phyloP scores from a whole-genome alignment of 2,329 filamentous ascomycete species.

The Fusarium sp. region DNA sequence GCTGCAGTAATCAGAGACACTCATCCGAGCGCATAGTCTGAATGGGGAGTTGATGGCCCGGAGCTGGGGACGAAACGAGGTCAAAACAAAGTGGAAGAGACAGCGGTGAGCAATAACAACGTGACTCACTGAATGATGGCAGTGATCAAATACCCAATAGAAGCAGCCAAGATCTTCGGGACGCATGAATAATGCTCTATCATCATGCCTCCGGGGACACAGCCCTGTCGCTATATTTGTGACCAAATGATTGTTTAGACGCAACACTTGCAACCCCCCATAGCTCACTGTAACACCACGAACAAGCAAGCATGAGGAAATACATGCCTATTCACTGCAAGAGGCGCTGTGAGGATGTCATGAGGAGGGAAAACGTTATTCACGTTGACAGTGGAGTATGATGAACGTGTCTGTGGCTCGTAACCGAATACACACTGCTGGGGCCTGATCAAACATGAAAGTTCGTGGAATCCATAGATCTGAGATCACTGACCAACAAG shows the following conservation, averaged over 20 bases:
- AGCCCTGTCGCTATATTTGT: conserved; percentile 15
- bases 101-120: conserved; percentile 37
- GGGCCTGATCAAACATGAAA: conserved; percentile 1
- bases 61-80: conserved; percentile 9
- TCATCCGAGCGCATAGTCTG: conserved; percentile 14
- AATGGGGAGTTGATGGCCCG: conserved; percentile 13
- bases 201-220: conserved; percentile 8
- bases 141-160: conserved; percentile 16
- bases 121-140: conserved; percentile 29
- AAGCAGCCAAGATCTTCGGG: conserved; percentile 15
- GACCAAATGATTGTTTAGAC: conserved; percentile 16
- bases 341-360: background rate
- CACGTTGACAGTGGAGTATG: background rate
- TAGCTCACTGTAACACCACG: conserved; percentile 25
- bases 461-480: conserved; percentile 1
- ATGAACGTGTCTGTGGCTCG: background rate
- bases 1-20: conserved; percentile 30
- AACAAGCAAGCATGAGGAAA: conserved; percentile 1
- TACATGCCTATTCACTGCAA: conserved; percentile 4
- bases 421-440: conserved; percentile 1
- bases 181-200: conserved; percentile 24
- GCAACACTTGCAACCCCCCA: conserved; percentile 26
- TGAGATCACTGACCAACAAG: conserved; percentile 3
- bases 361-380: conserved; percentile 4
- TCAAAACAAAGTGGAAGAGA: conserved; percentile 16